A percentile compares a stretch with the other conserved stretches of the same genome.
Evolutionary conservation across 208 protist genomes (phyloP).

Genomic region (Acanthamoeba healyi): DNA sequence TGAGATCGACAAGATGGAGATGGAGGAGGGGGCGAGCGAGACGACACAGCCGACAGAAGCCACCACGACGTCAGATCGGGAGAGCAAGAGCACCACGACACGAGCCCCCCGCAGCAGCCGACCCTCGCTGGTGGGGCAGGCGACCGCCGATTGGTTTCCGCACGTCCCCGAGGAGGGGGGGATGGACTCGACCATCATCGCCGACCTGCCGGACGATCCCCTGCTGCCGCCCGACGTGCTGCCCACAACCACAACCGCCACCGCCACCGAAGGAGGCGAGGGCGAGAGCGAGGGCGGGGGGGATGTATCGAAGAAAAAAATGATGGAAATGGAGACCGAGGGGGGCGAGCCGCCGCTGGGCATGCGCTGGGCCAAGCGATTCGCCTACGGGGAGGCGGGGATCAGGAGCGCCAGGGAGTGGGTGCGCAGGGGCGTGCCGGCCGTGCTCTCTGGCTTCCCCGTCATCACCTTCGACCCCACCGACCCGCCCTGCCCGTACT

Average conservation of each 20-base stretch:
- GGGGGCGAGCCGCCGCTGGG: neutral
- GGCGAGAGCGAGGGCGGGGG: too few relatives aligned
- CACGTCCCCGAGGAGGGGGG: neutral
- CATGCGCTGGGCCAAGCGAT: constrained; percentile 22
- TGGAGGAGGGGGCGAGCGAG: neutral
- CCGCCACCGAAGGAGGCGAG: too few relatives aligned
- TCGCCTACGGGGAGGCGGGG: neutral
- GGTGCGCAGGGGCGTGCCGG: constrained; percentile 24
- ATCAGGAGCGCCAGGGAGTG: neutral
- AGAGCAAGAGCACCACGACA: neutral
- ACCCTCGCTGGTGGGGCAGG: neutral
- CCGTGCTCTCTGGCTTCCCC: neutral
- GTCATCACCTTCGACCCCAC: neutral
- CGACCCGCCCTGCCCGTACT: neutral
- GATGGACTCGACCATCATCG: neutral
- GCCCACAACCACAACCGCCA: too few relatives aligned
- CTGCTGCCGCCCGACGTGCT: too few relatives aligned
- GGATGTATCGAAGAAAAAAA: neutral
- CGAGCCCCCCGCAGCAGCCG: too few relatives aligned
- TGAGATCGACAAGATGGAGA: neutral
- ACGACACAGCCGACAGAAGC: too few relatives aligned
- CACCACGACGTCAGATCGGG: neutral
- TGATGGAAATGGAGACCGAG: neutral
- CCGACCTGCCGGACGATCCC: too few relatives aligned
- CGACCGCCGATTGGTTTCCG: neutral